Evolutionary conservation across 1,284 basidiomycete genomes (phyloP), one percentile per base, ranked within the genome.

Genomic region (Sanguinoderma infundibulare): DNA sequence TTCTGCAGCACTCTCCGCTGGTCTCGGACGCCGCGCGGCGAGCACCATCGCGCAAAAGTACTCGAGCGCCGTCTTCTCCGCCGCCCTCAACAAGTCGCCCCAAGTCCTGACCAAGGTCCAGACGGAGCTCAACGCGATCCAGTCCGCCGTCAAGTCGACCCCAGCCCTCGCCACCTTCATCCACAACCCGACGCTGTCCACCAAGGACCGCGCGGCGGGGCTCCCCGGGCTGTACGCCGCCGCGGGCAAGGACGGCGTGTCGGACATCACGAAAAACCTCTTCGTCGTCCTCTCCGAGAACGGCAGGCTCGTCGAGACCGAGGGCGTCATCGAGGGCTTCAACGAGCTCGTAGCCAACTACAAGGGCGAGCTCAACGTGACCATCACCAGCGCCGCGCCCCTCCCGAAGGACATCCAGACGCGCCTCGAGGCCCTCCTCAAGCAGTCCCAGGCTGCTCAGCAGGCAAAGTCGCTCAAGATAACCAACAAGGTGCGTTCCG

Each of bases 201-300:
- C 84, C 52, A 82, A 86, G 53, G 95, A 98, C 66, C 90, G 94
- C 72, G 72, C 80, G 49, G 77, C 84, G 14, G 91, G 91, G 60
- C 86, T 99, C 62, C 77, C 85, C 51, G 76, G 81, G 59, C 79
- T 98, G 70, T 89, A 90, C 74, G 74, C 83, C 59, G 81, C 80
- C 34, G 73, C 80, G 56, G 91, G 86, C 83, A 92, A 90, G 80
- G 88, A 88, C 63, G 78, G 85, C n/a, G 77, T 89, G 55, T 89
- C 91, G 49, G 94, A 96, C 60, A 83, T 95, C 76, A 96, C 96
- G 73, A 90, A 90, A 85, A 99, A 98, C 83, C 85, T 99, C 70
- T 90, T 99, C 76, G 76, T 78, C 44, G 90, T 98, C 68, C 87
- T 99, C 66, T 92, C 94, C 61, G 94, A 98, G 79, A 99, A 99